Evolutionary conservation across 2,329 filamentous ascomycete genomes (phyloP).

Genomic region (Microdochium trichocladiopsis): DNA sequence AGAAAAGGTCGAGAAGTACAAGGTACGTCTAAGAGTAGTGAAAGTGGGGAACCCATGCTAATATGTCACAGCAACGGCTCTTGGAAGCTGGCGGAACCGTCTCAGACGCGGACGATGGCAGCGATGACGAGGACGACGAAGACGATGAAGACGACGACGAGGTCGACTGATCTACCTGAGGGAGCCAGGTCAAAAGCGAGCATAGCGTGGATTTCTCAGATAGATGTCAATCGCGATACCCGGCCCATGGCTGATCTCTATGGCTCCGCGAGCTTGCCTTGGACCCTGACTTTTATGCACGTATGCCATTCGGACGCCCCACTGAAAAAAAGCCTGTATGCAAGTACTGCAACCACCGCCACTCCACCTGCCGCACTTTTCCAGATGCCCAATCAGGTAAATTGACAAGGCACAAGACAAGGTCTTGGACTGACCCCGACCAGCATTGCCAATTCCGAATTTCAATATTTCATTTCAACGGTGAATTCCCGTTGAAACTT

Average conservation of each 20-base stretch:
- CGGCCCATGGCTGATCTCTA: neutral
- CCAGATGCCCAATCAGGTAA: neutral
- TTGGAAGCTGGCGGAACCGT: conserved; percentile 62
- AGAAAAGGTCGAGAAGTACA: conserved; percentile 69
- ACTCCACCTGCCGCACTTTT: neutral
- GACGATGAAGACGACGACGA: conserved; percentile 30
- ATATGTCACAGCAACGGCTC: conserved; percentile 43
- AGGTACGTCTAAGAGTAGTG: conserved; percentile 40
- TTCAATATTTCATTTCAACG: too few relatives aligned
- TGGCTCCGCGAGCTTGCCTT: conserved; percentile 3
- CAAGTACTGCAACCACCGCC: neutral
- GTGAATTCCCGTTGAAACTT: too few relatives aligned
- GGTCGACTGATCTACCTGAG: conserved; percentile 17
- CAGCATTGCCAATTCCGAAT: neutral
- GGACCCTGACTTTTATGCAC: conserved; percentile 2
- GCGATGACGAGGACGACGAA: conserved; percentile 47
- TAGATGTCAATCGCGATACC: conserved; percentile 1
- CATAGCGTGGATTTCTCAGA: neutral
- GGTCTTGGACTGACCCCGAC: neutral
- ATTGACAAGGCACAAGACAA: neutral
- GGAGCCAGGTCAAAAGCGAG: conserved; percentile 5
- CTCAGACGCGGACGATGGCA: conserved; percentile 69
- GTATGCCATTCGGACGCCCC: neutral
- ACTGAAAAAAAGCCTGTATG: neutral
- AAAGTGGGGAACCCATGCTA: conserved; percentile 3